Conservation (phyloP, 192 early-diverging fungal species). For the Backusella macrospora region DNA sequence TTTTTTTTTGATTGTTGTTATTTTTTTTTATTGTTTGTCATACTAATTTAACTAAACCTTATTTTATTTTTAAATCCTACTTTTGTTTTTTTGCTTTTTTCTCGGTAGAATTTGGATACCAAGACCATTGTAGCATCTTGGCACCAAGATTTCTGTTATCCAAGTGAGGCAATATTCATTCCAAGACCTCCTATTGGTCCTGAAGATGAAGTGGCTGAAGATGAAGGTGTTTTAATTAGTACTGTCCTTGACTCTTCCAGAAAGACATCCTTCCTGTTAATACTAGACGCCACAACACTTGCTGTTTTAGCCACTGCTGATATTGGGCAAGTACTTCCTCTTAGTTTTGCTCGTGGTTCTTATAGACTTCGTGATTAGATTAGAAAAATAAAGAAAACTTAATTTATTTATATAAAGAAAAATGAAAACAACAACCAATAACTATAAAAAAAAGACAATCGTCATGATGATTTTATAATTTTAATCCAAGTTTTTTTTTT, state of each 20-base stretch:
- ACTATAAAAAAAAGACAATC: background rate
- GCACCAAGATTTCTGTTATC: constrained; percentile 68
- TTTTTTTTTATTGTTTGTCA: background rate
- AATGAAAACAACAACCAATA: background rate
- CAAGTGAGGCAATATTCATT: constrained; percentile 84
- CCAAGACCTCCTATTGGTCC: constrained; percentile 41
- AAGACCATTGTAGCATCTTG: constrained; percentile 44
- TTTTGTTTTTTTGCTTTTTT: background rate
- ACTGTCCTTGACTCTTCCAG: constrained; percentile 71
- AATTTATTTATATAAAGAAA: background rate
- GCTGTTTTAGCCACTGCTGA: constrained; percentile 69
- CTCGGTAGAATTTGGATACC: constrained; percentile 38
- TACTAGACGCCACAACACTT: constrained; percentile 75
- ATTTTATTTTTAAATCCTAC: background rate
- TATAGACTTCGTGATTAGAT: constrained; percentile 34
- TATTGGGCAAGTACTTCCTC: constrained; percentile 64
- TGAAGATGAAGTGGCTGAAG: constrained; percentile 60
- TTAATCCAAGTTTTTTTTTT: background rate
- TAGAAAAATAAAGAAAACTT: background rate
- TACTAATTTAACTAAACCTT: background rate
- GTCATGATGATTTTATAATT: background rate
- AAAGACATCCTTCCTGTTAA: constrained; percentile 66
- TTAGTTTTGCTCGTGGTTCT: constrained; percentile 72
- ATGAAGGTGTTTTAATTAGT: constrained; percentile 78
- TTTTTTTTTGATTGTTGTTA: background rate